Evolutionary conservation across 2,329 filamentous ascomycete genomes (phyloP).

Genomic region (Elsinoe australis): DNA sequence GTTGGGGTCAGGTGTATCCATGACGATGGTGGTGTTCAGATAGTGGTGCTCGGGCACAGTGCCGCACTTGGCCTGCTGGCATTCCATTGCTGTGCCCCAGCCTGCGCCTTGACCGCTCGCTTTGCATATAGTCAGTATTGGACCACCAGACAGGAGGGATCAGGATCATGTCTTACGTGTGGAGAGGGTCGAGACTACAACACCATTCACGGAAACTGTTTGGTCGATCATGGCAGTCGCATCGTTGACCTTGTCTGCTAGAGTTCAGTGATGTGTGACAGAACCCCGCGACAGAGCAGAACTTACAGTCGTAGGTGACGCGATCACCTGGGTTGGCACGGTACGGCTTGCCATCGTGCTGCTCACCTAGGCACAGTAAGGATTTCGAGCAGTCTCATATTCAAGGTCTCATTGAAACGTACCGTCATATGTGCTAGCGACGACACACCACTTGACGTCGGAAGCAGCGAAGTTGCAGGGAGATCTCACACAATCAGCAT

Average conservation of each 20-base stretch:
- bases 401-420: background rate
- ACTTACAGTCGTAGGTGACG: slow-evolving; percentile 16
- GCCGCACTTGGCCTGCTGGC: slow-evolving; percentile 16
- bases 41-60: slow-evolving; percentile 16
- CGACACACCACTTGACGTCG: slow-evolving; percentile 17
- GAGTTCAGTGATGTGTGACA: background rate
- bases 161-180: slow-evolving; percentile 11
- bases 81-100: slow-evolving; percentile 17
- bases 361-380: slow-evolving; percentile 3
- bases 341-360: slow-evolving; percentile 17
- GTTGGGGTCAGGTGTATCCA: slow-evolving; percentile 16
- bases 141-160: slow-evolving; percentile 17
- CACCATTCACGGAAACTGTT: slow-evolving; percentile 15
- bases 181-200: slow-evolving; percentile 12
- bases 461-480: slow-evolving; percentile 13
- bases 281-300: background rate
- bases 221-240: slow-evolving; percentile 15
- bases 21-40: slow-evolving; percentile 16
- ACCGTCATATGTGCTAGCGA: slow-evolving; percentile 15
- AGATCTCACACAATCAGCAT: slow-evolving; percentile 6
- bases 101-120: slow-evolving; percentile 14
- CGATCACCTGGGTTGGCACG: slow-evolving; percentile 16
- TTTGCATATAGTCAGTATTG: background rate
- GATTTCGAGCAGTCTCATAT: background rate
- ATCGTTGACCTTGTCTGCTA: slow-evolving; percentile 15